phyloP scores from a whole-genome alignment of 2,329 filamentous ascomycete species.

The Pseudofabraea citricarpa region DNA sequence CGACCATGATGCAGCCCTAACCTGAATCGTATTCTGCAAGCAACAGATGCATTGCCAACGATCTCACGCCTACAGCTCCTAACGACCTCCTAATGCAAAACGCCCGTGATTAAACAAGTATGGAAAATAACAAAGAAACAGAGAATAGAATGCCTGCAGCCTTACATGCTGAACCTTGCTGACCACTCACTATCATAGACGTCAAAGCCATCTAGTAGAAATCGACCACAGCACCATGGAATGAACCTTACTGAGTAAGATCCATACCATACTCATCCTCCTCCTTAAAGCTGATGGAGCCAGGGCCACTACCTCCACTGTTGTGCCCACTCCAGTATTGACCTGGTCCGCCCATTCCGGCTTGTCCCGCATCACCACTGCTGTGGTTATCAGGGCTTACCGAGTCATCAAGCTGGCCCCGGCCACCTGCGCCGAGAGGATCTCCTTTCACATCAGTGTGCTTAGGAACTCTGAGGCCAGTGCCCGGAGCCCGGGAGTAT shows the following conservation, averaged over 20 bases:
- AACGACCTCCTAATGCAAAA: conserved; percentile 28
- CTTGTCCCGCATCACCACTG: conserved; percentile 22
- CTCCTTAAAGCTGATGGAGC: conserved; percentile 76
- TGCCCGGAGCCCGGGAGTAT: conserved; percentile 80
- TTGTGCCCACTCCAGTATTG: conserved; percentile 66
- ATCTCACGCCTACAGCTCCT: conserved; percentile 15
- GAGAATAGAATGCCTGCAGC: conserved; percentile 15
- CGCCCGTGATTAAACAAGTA: conserved; percentile 24
- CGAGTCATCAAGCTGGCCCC: conserved; percentile 35
- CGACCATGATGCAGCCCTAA: conserved; percentile 7
- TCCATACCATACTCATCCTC: conserved; percentile 94
- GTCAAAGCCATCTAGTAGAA: too few relatives aligned
- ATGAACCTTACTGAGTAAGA: conserved; percentile 45
- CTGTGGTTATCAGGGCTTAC: conserved; percentile 44
- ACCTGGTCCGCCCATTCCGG: conserved; percentile 26
- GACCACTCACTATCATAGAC: too few relatives aligned
- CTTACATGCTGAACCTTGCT: too few relatives aligned
- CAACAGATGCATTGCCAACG: too few relatives aligned
- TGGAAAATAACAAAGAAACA: conserved; percentile 20
- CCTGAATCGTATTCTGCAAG: conserved; percentile 22
- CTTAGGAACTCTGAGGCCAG: conserved; percentile 83
- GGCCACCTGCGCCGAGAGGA: conserved; percentile 48
- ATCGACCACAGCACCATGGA: too few relatives aligned
- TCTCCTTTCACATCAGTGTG: conserved; percentile 91
- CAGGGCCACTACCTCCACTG: conserved; percentile 66